A percentile compares a stretch with the other conserved stretches of the same genome.
These are phyloP conservation scores for Mycena belliarum DNA, from an alignment of 768 basidiomycete genomes.

Conservation along the genomic window DNA sequence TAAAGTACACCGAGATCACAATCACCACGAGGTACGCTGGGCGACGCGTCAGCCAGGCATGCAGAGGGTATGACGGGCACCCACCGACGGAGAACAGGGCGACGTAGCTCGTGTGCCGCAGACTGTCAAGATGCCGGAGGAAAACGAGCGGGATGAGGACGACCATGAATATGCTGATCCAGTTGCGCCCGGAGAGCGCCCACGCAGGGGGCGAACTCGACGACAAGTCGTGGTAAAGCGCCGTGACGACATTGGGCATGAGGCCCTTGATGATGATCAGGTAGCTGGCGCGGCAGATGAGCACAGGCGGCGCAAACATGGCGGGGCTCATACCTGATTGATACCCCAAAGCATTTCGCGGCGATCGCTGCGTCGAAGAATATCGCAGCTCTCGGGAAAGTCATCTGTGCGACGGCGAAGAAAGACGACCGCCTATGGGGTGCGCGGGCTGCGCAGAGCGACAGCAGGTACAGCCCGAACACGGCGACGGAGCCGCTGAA, in stretches of 20 bases:
- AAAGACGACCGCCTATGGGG: slow-evolving; percentile 79
- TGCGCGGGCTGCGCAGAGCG: slow-evolving; percentile 76
- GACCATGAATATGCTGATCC: slow-evolving; percentile 80
- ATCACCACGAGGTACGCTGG: slow-evolving; percentile 77
- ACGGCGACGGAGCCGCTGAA: slow-evolving; percentile 75
- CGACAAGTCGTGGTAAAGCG: slow-evolving; percentile 78
- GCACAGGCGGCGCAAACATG: neutral
- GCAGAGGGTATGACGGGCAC: slow-evolving; percentile 28
- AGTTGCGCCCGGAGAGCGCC: slow-evolving; percentile 75
- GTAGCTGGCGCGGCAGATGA: slow-evolving; percentile 50
- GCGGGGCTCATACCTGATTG: slow-evolving; percentile 68
- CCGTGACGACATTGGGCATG: slow-evolving; percentile 86
- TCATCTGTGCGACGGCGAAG: slow-evolving; percentile 79
- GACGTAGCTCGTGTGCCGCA: slow-evolving; percentile 89
- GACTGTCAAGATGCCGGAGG: slow-evolving; percentile 78
- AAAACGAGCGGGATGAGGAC: slow-evolving; percentile 81
- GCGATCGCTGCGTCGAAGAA: slow-evolving; percentile 95
- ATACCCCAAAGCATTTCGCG: slow-evolving; percentile 96
- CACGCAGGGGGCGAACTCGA: slow-evolving; percentile 73
- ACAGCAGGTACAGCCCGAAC: slow-evolving; percentile 89
- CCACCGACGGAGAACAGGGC: slow-evolving; percentile 87
- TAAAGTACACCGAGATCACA: slow-evolving; percentile 79
- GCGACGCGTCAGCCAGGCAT: slow-evolving; percentile 1
- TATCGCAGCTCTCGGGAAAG: slow-evolving; percentile 84
- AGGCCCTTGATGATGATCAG: slow-evolving; percentile 91